Evolutionary conservation across 768 basidiomycete genomes (phyloP), one percentile per base, ranked within the genome.

Genomic region (Lactarius evosmus): DNA sequence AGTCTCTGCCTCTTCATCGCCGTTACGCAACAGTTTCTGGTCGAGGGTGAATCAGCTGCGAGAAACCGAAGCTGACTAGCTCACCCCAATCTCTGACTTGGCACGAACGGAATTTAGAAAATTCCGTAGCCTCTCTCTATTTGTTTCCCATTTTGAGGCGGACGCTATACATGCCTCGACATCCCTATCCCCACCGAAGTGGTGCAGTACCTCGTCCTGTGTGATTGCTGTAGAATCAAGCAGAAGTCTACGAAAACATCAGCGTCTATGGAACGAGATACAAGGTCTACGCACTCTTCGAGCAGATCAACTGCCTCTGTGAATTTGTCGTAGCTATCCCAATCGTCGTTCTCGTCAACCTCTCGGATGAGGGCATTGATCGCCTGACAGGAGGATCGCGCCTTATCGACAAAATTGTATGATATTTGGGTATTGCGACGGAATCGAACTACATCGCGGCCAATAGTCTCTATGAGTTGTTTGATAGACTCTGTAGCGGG

Each of bases 401-500:
- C 60, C 36, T 50, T 61, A 29, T 61, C 64, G 30, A 65, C 64
- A 44, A 61, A 52, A 57, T 61, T 59, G 27, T 65, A 65, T 34
- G 64, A 61, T 60, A 65, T 60, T 44, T 65, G 64, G 32, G 64
- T 65, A 61, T 65, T 65, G 33, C 64, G 64, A 56, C 64, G 64
- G 22, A 65, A 65, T 61, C 55, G 64, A 34, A 65, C 64, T 44
- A 65, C 64, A 44, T 65, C 64, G 33, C 55, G 59, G 12, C 36
- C 64, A 22, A 65, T 61, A 25, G 64, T 65, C 17, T 61, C 54
- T 41, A 65, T 61, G 49, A 65, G 64, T 30, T 61, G 64, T 30
- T 14, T 51, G 40, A 65, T 65, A 25, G 64, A 65, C 52, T 65
- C 64, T 6, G 64, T 65, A 7, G 64, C 64, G 25, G 64, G 64